Evolutionary conservation across 2,329 filamentous ascomycete genomes (phyloP).

Genomic region (Aspergillus viridinutans): DNA sequence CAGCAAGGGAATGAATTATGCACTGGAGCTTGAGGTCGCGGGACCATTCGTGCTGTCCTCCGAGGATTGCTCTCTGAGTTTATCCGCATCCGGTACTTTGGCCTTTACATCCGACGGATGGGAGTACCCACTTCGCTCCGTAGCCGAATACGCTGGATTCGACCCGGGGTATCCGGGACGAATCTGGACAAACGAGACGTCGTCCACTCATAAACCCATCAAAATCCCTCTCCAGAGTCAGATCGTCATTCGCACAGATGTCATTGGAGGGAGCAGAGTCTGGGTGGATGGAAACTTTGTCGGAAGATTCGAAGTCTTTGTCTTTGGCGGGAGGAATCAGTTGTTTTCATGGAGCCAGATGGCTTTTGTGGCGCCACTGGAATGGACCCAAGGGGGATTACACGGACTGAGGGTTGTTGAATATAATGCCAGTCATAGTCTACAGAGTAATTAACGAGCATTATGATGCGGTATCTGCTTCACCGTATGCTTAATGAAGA

Average conservation of each 20-base stretch:
- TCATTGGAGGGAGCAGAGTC: conserved; percentile 45
- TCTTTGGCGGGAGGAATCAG: conserved; percentile 51
- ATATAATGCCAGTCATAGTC: background rate
- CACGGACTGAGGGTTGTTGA: conserved; percentile 4
- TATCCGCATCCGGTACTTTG: conserved; percentile 35
- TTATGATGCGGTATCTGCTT: too few relatives aligned
- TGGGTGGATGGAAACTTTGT: conserved; percentile 46
- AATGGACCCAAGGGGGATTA: conserved; percentile 18
- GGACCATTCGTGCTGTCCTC: conserved; percentile 46
- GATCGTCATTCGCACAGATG: conserved; percentile 44
- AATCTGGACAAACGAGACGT: conserved; percentile 50
- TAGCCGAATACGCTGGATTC: conserved; percentile 41
- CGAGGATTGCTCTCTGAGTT: conserved; percentile 39
- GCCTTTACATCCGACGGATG: conserved; percentile 44
- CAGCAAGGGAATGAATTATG: conserved; percentile 57
- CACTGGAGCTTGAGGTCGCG: conserved; percentile 46
- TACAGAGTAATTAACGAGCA: too few relatives aligned
- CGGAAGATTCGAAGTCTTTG: conserved; percentile 53
- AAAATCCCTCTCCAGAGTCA: conserved; percentile 29
- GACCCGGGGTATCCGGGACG: conserved; percentile 48
- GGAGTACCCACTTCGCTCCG: conserved; percentile 48
- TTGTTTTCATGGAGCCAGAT: conserved; percentile 55
- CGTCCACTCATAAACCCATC: conserved; percentile 44
- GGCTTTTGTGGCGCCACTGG: conserved; percentile 52
- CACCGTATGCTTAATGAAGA: too few relatives aligned